Evolutionary conservation across 2,329 filamentous ascomycete genomes (phyloP).

Genomic region (Clarireedia homoeocarpa): DNA sequence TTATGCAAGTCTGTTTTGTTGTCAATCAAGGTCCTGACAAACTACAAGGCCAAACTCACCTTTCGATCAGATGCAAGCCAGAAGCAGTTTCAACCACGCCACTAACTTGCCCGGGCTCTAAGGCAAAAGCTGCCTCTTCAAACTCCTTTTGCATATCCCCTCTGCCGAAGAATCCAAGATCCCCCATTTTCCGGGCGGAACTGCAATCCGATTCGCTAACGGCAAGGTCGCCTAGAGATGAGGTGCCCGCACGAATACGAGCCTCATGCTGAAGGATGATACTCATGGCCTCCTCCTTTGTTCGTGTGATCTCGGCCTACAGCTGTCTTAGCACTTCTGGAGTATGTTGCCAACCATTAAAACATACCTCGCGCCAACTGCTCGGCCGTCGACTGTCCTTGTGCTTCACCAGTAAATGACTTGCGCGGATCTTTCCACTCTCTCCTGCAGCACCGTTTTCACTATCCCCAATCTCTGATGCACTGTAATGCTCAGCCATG

Average conservation of each 20-base stretch:
- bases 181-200: constrained; percentile 87
- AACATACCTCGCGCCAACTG: constrained; percentile 74
- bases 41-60: constrained; percentile 40
- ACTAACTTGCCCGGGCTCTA: constrained; percentile 82
- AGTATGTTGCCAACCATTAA: neutral
- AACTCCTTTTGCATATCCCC: constrained; percentile 99
- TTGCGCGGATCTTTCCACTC: constrained; percentile 84
- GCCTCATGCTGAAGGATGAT: constrained; percentile 71
- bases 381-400: constrained; percentile 77
- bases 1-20: constrained; percentile 2
- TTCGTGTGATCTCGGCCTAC: constrained; percentile 71
- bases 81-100: constrained; percentile 85
- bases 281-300: constrained; percentile 75
- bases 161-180: constrained; percentile 88
- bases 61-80: constrained; percentile 90
- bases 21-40: neutral
- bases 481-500: constrained; percentile 83
- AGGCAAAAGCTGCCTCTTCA: constrained; percentile 88
- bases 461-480: constrained; percentile 35
- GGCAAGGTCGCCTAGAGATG: constrained; percentile 73
- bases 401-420: constrained; percentile 93
- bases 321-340: constrained; percentile 9
- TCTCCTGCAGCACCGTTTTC: constrained; percentile 31
- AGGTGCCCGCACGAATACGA: constrained; percentile 64
- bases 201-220: constrained; percentile 90